These are phyloP conservation scores for Juglanconis oblonga DNA, from an alignment of 2,329 filamentous ascomycete genomes.

Conservation along the genomic window DNA sequence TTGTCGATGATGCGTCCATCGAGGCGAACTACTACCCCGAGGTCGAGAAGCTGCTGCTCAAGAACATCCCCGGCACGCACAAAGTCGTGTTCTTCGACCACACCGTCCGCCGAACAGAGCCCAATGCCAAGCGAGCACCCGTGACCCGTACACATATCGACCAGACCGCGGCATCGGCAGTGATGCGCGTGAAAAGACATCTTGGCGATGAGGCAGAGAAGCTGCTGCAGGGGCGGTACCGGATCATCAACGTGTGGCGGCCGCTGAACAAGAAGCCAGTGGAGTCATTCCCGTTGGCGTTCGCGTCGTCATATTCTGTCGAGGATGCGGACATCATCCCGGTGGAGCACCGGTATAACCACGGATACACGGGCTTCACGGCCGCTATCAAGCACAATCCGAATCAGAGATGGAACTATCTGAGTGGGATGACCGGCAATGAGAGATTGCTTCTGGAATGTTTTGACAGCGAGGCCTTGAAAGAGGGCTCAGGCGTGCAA, in stretches of 20 bases:
- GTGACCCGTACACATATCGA: slow-evolving; percentile 78
- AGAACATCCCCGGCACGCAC: slow-evolving; percentile 62
- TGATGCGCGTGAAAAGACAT: slow-evolving; percentile 65
- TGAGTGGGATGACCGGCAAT: slow-evolving; percentile 71
- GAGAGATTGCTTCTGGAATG: slow-evolving; percentile 78
- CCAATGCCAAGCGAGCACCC: slow-evolving; percentile 60
- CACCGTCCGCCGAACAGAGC: slow-evolving; percentile 69
- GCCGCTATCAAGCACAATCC: slow-evolving; percentile 63
- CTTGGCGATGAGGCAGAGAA: slow-evolving; percentile 63
- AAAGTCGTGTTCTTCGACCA: slow-evolving; percentile 80
- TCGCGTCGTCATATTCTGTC: slow-evolving; percentile 63
- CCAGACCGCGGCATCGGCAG: slow-evolving; percentile 68
- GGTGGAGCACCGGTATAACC: slow-evolving; percentile 71
- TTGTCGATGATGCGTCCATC: slow-evolving; percentile 68
- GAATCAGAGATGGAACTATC: slow-evolving; percentile 73
- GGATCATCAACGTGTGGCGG: slow-evolving; percentile 87
- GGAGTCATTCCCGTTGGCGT: slow-evolving; percentile 64
- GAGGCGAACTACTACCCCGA: slow-evolving; percentile 78
- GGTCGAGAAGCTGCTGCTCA: slow-evolving; percentile 68
- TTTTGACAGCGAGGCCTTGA: slow-evolving; percentile 63
- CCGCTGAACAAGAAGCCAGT: slow-evolving; percentile 58
- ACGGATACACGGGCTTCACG: slow-evolving; percentile 68
- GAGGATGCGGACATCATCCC: slow-evolving; percentile 63
- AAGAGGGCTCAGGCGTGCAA: slow-evolving; percentile 44
- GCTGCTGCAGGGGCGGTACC: slow-evolving; percentile 66